phyloP scores from a whole-genome alignment of 2,329 filamentous ascomycete species.

The Arthrinium phaeospermum region DNA sequence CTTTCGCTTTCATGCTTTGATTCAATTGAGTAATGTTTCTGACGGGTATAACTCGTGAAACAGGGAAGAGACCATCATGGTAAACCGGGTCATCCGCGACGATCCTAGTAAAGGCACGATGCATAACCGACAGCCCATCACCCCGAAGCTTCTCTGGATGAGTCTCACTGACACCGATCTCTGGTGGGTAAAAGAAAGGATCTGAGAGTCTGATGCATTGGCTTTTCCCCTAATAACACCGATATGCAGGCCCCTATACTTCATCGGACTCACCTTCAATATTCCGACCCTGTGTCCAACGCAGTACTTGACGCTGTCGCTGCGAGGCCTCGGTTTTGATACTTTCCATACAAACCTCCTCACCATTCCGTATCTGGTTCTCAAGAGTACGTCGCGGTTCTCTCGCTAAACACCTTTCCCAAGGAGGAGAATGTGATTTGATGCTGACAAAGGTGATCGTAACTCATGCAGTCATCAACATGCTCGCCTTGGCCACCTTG shows the following conservation, averaged over 20 bases:
- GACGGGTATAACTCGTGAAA: constrained; percentile 62
- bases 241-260: constrained; percentile 51
- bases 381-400: constrained; percentile 38
- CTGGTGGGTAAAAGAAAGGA: constrained; percentile 38
- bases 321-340: constrained; percentile 35
- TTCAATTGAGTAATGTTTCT: constrained; percentile 39
- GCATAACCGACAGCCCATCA: constrained; percentile 61
- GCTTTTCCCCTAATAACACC: constrained; percentile 43
- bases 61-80: constrained; percentile 61
- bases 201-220: background rate
- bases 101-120: constrained; percentile 64
- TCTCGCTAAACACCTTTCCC: constrained; percentile 25
- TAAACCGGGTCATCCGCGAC: constrained; percentile 62
- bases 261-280: constrained; percentile 50
- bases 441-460: constrained; percentile 30
- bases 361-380: constrained; percentile 51
- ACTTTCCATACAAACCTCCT: constrained; percentile 60
- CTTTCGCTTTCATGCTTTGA: too few species aligned
- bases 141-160: constrained; percentile 52
- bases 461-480: constrained; percentile 39
- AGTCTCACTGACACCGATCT: constrained; percentile 60
- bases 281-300: constrained; percentile 44
- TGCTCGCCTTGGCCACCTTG: constrained; percentile 55
- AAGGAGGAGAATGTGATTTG: too few species aligned
- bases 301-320: constrained; percentile 35